Evolutionary conservation across 192 early-diverging fungal genomes (phyloP).

Genomic region (Entomortierella parvispora): DNA sequence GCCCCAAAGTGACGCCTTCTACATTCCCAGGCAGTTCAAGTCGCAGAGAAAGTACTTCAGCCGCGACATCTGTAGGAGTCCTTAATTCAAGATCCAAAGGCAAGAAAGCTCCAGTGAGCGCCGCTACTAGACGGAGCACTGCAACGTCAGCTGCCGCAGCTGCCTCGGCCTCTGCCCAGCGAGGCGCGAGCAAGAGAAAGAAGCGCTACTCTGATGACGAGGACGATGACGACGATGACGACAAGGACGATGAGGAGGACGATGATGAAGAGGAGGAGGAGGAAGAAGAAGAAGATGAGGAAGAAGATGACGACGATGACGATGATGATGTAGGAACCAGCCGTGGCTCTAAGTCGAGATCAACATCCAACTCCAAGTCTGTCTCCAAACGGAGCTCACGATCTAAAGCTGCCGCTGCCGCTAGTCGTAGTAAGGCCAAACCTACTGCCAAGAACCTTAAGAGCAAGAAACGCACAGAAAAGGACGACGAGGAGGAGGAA

Average conservation of each 20-base stretch:
- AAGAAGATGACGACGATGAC: conserved; percentile 25
- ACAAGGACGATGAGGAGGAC: conserved; percentile 1
- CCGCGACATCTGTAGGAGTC: conserved; percentile 7
- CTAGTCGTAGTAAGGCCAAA: conserved; percentile 1
- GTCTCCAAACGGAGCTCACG: background rate
- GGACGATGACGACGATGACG: conserved; percentile 1
- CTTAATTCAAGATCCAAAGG: conserved; percentile 26
- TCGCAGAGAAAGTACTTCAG: background rate
- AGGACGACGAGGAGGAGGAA: conserved; percentile 17
- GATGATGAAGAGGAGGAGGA: conserved; percentile 39
- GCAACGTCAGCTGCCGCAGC: no score
- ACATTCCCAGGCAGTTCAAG: no score
- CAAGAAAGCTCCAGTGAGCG: conserved; percentile 4
- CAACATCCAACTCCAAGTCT: background rate
- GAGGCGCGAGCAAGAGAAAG: background rate
- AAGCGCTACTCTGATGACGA: conserved; percentile 25
- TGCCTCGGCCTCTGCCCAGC: background rate
- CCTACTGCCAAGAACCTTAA: conserved; percentile 12
- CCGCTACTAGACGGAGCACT: conserved; percentile 2
- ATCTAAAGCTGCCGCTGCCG: background rate
- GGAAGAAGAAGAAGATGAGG: conserved; percentile 38
- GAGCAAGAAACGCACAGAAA: background rate
- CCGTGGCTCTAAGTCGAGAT: conserved; percentile 5
- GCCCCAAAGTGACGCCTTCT: conserved; percentile 27
- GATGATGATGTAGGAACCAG: conserved; percentile 11